These are phyloP conservation scores for Vanrija humicola DNA, from an alignment of 1,284 basidiomycete species.

Conservation along the genomic window DNA sequence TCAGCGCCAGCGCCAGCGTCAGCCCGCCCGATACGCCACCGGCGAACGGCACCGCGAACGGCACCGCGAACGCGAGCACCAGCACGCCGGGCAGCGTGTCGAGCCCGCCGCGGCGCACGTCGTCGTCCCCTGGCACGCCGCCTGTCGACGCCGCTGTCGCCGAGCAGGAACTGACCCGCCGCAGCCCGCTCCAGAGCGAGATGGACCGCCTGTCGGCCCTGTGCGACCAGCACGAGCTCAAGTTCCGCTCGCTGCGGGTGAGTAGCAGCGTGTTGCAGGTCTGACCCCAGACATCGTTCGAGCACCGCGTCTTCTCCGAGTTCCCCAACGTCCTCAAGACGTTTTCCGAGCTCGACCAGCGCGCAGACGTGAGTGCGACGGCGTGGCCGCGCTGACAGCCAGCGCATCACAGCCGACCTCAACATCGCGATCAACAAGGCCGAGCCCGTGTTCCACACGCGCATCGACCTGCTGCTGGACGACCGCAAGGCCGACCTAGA, in stretches of 20 bases:
- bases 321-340: constrained; percentile 23
- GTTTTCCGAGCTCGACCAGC: constrained; percentile 29
- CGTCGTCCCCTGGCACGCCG: too few relatives aligned
- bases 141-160: too few relatives aligned
- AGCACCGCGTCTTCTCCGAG: constrained; percentile 39
- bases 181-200: constrained; percentile 34
- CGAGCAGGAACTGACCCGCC: too few relatives aligned
- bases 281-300: constrained; percentile 31
- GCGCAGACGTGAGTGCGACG: constrained; percentile 31
- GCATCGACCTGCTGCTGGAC: constrained; percentile 19
- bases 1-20: too few relatives aligned
- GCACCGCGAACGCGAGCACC: too few relatives aligned
- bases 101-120: too few relatives aligned
- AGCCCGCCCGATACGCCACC: too few relatives aligned
- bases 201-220: constrained; percentile 30
- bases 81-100: too few relatives aligned
- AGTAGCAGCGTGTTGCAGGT: constrained; percentile 1
- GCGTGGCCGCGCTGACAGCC: not conserved
- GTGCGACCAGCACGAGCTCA: constrained; percentile 39
- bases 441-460: constrained; percentile 16
- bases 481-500: constrained; percentile 28
- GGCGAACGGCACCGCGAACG: too few relatives aligned
- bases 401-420: constrained; percentile 21
- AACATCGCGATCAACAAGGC: constrained; percentile 18
- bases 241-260: constrained; percentile 36